Percentiles rank a stretch among this genome's conserved stretches.
phyloP scores from a whole-genome alignment of 2,329 filamentous ascomycete genomes.

The Aspergillus sp. region DNA sequence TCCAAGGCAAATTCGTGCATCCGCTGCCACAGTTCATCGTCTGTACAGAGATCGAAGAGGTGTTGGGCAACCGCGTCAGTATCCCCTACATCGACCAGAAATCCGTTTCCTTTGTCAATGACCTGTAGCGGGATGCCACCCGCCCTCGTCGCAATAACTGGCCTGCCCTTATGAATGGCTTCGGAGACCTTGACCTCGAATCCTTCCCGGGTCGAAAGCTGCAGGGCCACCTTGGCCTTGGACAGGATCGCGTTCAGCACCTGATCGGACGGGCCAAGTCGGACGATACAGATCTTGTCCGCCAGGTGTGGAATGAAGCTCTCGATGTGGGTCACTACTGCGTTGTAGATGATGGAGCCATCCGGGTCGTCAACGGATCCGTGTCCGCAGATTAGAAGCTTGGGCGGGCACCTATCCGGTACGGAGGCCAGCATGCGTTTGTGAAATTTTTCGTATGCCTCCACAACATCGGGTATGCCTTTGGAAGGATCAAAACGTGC shows the following conservation, averaged over 20 bases:
- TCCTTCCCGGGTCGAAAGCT: slow-evolving; percentile 79
- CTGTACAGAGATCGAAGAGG: slow-evolving; percentile 67
- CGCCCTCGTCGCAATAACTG: slow-evolving; percentile 73
- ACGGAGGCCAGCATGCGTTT: slow-evolving; percentile 58
- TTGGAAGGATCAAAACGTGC: slow-evolving; percentile 84
- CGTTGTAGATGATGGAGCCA: slow-evolving; percentile 71
- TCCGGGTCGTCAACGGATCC: slow-evolving; percentile 83
- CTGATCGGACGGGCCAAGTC: slow-evolving; percentile 77
- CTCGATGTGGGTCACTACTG: slow-evolving; percentile 71
- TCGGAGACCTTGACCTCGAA: slow-evolving; percentile 89
- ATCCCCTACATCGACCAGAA: slow-evolving; percentile 73
- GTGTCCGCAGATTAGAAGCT: slow-evolving; percentile 78
- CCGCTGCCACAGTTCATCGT: slow-evolving; percentile 65
- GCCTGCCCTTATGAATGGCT: slow-evolving; percentile 77
- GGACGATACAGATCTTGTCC: slow-evolving; percentile 73
- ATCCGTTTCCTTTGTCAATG: slow-evolving; percentile 72
- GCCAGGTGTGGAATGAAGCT: slow-evolving; percentile 64
- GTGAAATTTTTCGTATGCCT: slow-evolving; percentile 74
- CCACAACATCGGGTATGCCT: slow-evolving; percentile 77
- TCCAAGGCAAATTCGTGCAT: slow-evolving; percentile 68
- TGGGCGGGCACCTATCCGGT: slow-evolving; percentile 61
- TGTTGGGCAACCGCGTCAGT: slow-evolving; percentile 70
- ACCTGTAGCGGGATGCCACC: slow-evolving; percentile 84
- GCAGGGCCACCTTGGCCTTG: slow-evolving; percentile 73
- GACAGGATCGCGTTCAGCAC: slow-evolving; percentile 76